Percentiles rank a stretch among this genome's conserved stretches.
Conservation (phyloP, 768 basidiomycete genomes). For the Lactarius pseudohatsudake region DNA sequence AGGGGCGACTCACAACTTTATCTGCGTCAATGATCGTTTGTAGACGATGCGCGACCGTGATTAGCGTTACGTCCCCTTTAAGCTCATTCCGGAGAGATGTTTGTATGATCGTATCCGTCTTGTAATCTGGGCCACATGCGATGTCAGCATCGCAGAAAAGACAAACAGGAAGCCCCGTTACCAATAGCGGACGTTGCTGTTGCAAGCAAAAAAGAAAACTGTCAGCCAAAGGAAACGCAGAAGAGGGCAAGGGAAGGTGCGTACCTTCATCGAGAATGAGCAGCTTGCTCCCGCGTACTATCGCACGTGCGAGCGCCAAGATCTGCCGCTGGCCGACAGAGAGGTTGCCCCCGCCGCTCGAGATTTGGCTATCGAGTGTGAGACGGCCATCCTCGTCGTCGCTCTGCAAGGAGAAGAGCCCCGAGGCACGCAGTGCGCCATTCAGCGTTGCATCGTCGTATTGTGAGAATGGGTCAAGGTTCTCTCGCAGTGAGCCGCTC, state of each 20-base stretch:
- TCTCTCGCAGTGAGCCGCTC: slow-evolving; percentile 55
- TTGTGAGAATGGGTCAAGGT: slow-evolving; percentile 58
- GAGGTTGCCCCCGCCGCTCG: slow-evolving; percentile 46
- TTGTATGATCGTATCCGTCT: slow-evolving; percentile 59
- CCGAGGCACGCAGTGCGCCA: slow-evolving; percentile 48
- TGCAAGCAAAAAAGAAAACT: slow-evolving; percentile 15
- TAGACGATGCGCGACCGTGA: slow-evolving; percentile 61
- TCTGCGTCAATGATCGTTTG: slow-evolving; percentile 63
- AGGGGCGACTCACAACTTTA: slow-evolving; percentile 44
- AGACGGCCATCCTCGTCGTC: slow-evolving; percentile 40
- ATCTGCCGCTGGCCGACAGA: slow-evolving; percentile 61
- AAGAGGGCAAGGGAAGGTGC: slow-evolving; percentile 1
- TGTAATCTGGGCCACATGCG: slow-evolving; percentile 42
- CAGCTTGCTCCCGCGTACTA: slow-evolving; percentile 56
- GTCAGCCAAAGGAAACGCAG: not conserved
- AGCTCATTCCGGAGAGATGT: slow-evolving; percentile 50
- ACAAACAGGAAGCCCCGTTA: slow-evolving; percentile 15
- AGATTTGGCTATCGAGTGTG: slow-evolving; percentile 46
- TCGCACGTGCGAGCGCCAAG: slow-evolving; percentile 58
- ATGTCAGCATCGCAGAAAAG: too few species aligned
- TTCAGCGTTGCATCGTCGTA: slow-evolving; percentile 54
- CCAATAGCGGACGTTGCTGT: slow-evolving; percentile 48
- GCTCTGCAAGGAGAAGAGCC: slow-evolving; percentile 44
- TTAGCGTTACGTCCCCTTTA: slow-evolving; percentile 45
- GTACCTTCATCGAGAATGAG: slow-evolving; percentile 57